Conservation (phyloP, 2,329 filamentous ascomycete genomes). For the Exophiala sp. region DNA sequence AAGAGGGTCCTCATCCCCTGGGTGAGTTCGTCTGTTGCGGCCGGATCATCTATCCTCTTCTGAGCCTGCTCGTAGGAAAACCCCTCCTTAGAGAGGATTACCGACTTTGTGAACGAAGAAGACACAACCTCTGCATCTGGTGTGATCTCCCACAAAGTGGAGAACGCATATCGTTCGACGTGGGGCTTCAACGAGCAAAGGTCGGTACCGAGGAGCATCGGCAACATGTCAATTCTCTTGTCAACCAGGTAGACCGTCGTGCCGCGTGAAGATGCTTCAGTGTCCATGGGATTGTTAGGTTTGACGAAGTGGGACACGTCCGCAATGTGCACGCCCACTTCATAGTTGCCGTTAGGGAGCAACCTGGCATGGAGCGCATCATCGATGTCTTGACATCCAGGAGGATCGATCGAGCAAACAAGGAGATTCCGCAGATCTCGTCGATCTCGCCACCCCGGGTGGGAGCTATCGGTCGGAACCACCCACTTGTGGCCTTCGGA, state of each 20-base stretch:
- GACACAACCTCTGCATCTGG: constrained; percentile 76
- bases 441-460: constrained; percentile 81
- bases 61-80: constrained; percentile 98
- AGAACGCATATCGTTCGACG: constrained; percentile 89
- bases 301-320: constrained; percentile 99
- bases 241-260: constrained; percentile 97
- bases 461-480: constrained; percentile 70
- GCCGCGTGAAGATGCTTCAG: constrained; percentile 85
- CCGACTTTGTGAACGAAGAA: constrained; percentile 90
- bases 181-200: constrained; percentile 95
- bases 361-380: constrained; percentile 84
- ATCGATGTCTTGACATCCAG: constrained; percentile 95
- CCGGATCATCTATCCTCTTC: constrained; percentile 80
- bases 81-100: constrained; percentile 91
- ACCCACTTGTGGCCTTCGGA: constrained; percentile 89
- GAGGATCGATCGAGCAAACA: constrained; percentile 95
- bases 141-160: constrained; percentile 81
- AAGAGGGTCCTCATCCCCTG: constrained; percentile 81
- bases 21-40: constrained; percentile 83
- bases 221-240: constrained; percentile 99
- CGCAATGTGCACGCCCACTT: constrained; percentile 96
- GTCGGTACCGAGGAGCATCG: constrained; percentile 90
- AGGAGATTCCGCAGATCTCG: constrained; percentile 77
- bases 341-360: constrained; percentile 85
- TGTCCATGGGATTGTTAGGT: constrained; percentile 94